Evolutionary conservation across 2,329 filamentous ascomycete species (phyloP).

Genomic region (Orbilia blumenaviensis): DNA sequence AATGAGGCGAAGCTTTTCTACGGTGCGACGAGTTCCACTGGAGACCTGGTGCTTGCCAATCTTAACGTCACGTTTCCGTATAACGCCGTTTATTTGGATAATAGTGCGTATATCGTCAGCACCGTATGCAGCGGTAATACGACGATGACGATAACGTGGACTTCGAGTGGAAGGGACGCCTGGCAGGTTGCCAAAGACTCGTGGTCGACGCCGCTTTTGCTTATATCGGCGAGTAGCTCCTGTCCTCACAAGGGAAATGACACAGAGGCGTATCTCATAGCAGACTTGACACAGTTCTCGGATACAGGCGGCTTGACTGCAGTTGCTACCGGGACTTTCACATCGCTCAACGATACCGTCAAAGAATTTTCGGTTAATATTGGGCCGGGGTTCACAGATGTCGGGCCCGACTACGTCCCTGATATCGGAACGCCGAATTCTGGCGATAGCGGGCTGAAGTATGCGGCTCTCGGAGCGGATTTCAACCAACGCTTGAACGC

Average conservation of each 20-base stretch:
- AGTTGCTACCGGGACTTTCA: background rate
- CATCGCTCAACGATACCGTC: background rate
- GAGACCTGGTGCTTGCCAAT: background rate
- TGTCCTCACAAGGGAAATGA: background rate
- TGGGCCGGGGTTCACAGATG: background rate
- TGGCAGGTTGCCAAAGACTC: background rate
- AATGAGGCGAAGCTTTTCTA: background rate
- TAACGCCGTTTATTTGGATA: background rate
- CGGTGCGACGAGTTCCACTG: background rate
- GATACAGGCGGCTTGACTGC: background rate
- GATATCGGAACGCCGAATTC: constrained; percentile 4
- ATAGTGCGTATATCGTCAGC: background rate
- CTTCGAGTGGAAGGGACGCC: background rate
- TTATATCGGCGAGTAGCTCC: background rate
- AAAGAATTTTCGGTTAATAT: background rate
- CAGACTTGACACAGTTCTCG: background rate
- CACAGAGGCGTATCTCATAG: background rate
- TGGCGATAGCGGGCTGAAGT: background rate
- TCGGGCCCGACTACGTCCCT: background rate
- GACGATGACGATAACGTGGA: background rate
- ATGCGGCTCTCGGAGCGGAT: background rate
- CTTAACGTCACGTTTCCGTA: background rate
- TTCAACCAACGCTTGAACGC: background rate
- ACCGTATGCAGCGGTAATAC: background rate
- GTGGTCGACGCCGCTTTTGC: background rate